phyloP scores from a whole-genome alignment of 768 basidiomycete genomes.

The Mycena alexandri region DNA sequence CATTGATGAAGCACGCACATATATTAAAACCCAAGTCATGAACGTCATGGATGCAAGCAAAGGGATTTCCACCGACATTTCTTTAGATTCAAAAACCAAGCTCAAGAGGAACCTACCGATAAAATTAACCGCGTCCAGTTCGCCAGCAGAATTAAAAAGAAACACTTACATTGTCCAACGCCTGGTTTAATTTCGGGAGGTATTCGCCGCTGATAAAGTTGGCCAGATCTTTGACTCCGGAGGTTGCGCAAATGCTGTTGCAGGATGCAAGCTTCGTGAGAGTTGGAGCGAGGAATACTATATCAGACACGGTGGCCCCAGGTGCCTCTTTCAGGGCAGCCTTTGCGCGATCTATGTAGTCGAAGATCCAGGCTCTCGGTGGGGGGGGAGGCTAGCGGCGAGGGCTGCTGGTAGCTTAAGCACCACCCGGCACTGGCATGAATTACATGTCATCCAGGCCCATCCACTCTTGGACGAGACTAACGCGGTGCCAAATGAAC shows the following conservation, averaged over 20 bases:
- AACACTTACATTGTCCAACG: no score
- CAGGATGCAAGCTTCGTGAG: neutral
- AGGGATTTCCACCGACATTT: no score
- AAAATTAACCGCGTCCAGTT: no score
- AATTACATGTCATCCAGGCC: neutral
- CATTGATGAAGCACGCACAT: no score
- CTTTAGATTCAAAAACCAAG: no score
- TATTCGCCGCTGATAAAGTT: neutral
- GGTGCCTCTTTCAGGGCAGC: neutral
- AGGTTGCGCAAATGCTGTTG: neutral
- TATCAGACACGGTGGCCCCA: neutral
- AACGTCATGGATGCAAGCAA: no score
- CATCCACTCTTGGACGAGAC: neutral
- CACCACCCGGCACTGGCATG: neutral
- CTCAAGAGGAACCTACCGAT: no score
- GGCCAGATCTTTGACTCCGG: neutral
- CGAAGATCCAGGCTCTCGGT: slow-evolving; percentile 6
- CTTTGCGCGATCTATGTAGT: neutral
- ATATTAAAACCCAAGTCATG: no score
- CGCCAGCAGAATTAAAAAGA: no score
- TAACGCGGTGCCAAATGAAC: neutral
- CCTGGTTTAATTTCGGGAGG: neutral
- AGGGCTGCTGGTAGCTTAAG: neutral
- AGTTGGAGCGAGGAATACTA: neutral
- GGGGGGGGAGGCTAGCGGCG: neutral